Evolutionary conservation across 2,329 filamentous ascomycete species (phyloP).

Genomic region (Colletotrichum eleusines): DNA sequence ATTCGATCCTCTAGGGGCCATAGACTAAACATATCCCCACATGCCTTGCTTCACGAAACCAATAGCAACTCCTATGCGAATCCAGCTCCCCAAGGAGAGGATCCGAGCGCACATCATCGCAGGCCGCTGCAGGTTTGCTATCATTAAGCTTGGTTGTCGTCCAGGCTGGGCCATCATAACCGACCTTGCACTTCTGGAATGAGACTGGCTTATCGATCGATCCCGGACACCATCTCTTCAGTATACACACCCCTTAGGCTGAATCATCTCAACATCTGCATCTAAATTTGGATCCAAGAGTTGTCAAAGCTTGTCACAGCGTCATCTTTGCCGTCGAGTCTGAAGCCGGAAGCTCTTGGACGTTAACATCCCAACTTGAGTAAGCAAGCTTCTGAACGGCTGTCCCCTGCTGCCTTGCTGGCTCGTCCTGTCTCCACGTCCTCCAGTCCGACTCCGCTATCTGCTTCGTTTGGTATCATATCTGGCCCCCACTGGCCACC

Average conservation of each 20-base stretch:
- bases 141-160: slow-evolving; percentile 32
- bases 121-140: slow-evolving; percentile 23
- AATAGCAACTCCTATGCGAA: background rate
- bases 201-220: slow-evolving; percentile 16
- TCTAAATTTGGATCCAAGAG: slow-evolving; percentile 30
- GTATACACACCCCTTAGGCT: background rate
- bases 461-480: background rate
- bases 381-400: background rate
- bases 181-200: slow-evolving; percentile 1
- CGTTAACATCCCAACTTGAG: no score
- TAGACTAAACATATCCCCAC: slow-evolving; percentile 7
- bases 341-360: background rate
- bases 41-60: slow-evolving; percentile 17
- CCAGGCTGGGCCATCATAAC: slow-evolving; percentile 7
- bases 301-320: slow-evolving; percentile 21
- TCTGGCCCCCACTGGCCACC: background rate
- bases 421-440: background rate
- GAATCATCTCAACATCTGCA: slow-evolving; percentile 33
- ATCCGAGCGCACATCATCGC: slow-evolving; percentile 23
- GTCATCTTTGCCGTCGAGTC: slow-evolving; percentile 5
- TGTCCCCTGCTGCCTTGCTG: no score
- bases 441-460: background rate
- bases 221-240: slow-evolving; percentile 1
- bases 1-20: background rate
- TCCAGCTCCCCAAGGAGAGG: background rate